Conservation (phyloP, 768 basidiomycete genomes). For the Mycena epipterygia region DNA sequence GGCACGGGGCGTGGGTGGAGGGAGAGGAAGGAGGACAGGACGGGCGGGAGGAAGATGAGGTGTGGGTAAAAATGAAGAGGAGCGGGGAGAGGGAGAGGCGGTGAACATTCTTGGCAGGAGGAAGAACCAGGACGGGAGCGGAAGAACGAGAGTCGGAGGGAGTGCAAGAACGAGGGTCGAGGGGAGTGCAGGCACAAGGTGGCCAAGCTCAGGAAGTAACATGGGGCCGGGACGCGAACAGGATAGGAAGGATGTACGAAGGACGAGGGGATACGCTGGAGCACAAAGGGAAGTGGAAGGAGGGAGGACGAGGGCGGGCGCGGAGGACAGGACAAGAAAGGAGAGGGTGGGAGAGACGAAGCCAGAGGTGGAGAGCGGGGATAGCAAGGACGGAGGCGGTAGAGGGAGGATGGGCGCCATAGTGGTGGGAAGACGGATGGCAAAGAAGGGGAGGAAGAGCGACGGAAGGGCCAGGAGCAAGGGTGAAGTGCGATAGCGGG, state of each 20-base stretch:
- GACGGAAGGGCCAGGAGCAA: not conserved
- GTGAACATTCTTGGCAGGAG: slow-evolving; percentile 1
- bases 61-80: not conserved
- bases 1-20: not conserved
- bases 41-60: not conserved
- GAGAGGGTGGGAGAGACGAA: too few relatives aligned
- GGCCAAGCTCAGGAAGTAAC: too few relatives aligned
- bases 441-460: not conserved
- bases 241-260: not conserved
- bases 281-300: not conserved
- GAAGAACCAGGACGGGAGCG: slow-evolving; percentile 14
- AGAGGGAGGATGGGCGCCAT: slow-evolving; percentile 16
- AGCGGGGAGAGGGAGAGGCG: not conserved
- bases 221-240: not conserved
- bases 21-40: not conserved
- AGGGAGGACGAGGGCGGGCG: not conserved
- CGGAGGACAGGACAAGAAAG: not conserved
- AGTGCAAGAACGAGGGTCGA: not conserved
- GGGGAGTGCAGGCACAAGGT: too few relatives aligned
- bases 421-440: not conserved
- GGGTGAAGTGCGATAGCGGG: too few relatives aligned
- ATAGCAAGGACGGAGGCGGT: too few relatives aligned
- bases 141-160: not conserved
- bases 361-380: too few relatives aligned
- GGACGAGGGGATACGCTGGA: not conserved